A percentile compares a stretch with the other conserved stretches of the same genome.
These are phyloP conservation scores for Dendrobium officinale DNA, from an alignment of 106 monocot genomes.

Conservation along the genomic window DNA sequence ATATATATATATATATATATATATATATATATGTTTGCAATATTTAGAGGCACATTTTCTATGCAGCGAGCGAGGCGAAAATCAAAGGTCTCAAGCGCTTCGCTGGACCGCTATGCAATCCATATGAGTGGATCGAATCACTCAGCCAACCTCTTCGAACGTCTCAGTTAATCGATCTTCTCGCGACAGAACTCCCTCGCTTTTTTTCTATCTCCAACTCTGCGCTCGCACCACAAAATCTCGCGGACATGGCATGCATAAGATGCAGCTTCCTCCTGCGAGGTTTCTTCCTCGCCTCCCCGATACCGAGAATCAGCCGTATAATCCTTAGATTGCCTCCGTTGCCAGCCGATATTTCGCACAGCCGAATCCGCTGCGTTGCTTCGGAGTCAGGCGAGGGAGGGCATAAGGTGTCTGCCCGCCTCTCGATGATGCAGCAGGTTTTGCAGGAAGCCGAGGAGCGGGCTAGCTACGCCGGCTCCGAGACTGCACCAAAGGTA, in stretches of 20 bases:
- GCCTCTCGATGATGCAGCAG: conserved; percentile 45
- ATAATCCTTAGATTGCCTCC: neutral
- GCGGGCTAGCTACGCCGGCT: conserved; percentile 28
- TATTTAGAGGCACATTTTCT: too few species aligned
- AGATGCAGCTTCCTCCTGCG: conserved; percentile 13
- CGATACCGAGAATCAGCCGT: conserved; percentile 10
- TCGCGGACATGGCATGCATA: conserved; percentile 15
- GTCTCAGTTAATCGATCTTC: too few species aligned
- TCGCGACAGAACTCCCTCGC: too few species aligned
- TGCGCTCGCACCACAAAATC: neutral
- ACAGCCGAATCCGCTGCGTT: conserved; percentile 20
- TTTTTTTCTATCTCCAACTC: neutral
- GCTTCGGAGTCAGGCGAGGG: conserved; percentile 27
- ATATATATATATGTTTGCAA: too few species aligned
- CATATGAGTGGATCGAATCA: too few species aligned
- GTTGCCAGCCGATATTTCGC: neutral
- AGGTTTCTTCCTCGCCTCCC: conserved; percentile 11
- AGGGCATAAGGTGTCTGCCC: conserved; percentile 31
- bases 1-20: too few species aligned
- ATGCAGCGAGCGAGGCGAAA: too few species aligned
- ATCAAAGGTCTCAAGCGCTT: too few species aligned
- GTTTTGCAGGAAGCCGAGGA: conserved; percentile 48
- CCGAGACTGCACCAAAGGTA: conserved; percentile 39
- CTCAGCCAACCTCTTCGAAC: too few species aligned
- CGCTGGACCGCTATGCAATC: too few species aligned